phyloP scores from a whole-genome alignment of 441 rosid species.

The Flueggea neowawraea region DNA sequence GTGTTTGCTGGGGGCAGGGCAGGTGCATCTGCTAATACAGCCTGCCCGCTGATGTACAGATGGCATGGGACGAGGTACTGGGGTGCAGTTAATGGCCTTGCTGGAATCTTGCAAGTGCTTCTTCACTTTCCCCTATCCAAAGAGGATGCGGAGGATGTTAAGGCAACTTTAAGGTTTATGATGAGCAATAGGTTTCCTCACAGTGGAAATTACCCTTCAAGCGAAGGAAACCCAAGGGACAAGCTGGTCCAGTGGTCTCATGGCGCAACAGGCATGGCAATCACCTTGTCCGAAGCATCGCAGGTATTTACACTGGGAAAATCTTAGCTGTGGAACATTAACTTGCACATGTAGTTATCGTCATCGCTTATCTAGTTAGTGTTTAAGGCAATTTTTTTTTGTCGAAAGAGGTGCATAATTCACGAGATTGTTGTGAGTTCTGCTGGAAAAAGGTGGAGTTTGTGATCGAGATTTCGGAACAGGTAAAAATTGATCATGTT shows the following conservation, averaged over 20 bases:
- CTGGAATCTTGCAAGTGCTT: constrained; percentile 76
- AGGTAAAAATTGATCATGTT: no score
- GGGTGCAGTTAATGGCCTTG: constrained; percentile 94
- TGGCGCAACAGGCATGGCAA: constrained; percentile 73
- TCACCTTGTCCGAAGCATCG: constrained; percentile 75
- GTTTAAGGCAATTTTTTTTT: no score
- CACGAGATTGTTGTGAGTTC: no score
- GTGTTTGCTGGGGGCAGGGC: constrained; percentile 80
- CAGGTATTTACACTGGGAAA: constrained; percentile 26
- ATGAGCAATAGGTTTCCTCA: constrained; percentile 69
- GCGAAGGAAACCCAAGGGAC: constrained; percentile 89
- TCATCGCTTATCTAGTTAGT: background rate
- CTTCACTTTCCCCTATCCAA: constrained; percentile 63
- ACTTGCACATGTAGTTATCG: background rate
- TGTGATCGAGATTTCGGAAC: no score
- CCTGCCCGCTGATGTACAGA: constrained; percentile 87
- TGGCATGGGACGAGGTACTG: constrained; percentile 91
- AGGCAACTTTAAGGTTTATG: constrained; percentile 79
- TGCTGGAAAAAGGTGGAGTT: no score
- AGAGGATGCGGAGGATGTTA: constrained; percentile 55
- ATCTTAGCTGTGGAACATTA: background rate
- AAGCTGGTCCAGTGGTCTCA: constrained; percentile 86
- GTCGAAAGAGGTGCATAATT: no score
- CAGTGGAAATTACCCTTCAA: constrained; percentile 81
- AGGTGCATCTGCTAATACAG: constrained; percentile 62